Evolutionary conservation across 768 basidiomycete genomes (phyloP), one percentile per base, ranked within the genome.

Genomic region (Pleurotus pulmonarius): DNA sequence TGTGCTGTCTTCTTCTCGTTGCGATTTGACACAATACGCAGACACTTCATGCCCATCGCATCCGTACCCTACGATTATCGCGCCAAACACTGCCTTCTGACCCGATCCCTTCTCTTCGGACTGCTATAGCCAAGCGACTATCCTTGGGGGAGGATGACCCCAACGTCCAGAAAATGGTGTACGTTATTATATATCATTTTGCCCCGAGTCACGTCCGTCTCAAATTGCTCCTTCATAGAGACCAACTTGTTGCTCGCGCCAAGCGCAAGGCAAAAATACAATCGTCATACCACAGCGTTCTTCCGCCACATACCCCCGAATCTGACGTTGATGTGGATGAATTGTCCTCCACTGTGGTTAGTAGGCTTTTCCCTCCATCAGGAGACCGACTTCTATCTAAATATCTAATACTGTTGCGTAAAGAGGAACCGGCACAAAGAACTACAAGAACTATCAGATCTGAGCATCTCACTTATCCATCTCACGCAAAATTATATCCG

Each of bases 401-500:
- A 4, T 1, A 0, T 34, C 29, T 34, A 34, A 34, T 9, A 1
- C 7, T 7, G 9, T 34, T 34, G 0, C 7, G 24, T 11, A 13
- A 24, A 48, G 46, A n/a, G 15, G 22, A 5, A 26, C 0, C 26
- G 37, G 34, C 49, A 29, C n/a, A 15, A 38, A 37, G 51, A 53
- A 41, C 15, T 53, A 13, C 51, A 53, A 53, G 51, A 53, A 24
- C 39, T 53, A 8, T 53, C 51, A 4, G 51, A 53, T 24, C 51
- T 53, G 9, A 53, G 38, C 39, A 25, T 41, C 12, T 37, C 22
- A 9, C 39, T 53, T n/a, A 53, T 53, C 3, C 51, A 53, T 5
- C 51, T 53, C 15, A 40, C 51, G n/a, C 39, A 24, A 6, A 43
- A 53, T 24, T 53, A 53, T 15, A 41, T 53, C 8, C 20, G 41